Percentiles rank a stretch among this genome's conserved stretches.
Conservation (phyloP, 2,329 filamentous ascomycete species). For the Nemania sp. region DNA sequence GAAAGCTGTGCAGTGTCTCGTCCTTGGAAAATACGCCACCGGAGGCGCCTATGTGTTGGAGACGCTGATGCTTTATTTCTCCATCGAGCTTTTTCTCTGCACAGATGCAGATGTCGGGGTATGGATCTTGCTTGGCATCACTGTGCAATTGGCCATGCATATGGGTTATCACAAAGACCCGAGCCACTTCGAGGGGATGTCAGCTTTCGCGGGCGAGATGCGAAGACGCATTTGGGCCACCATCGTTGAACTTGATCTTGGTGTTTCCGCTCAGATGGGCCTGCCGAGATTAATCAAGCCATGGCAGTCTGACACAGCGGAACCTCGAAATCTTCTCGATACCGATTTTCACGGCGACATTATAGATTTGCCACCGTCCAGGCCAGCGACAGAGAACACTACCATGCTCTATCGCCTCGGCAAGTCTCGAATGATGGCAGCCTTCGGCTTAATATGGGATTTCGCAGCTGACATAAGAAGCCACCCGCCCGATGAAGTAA, state of each 20-base stretch:
- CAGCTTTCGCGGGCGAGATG: slow-evolving; percentile 49
- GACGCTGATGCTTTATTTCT: slow-evolving; percentile 42
- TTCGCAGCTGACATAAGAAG: slow-evolving; percentile 23
- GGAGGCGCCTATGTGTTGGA: slow-evolving; percentile 47
- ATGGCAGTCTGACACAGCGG: slow-evolving; percentile 45
- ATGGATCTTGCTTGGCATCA: slow-evolving; percentile 41
- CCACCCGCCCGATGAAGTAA: slow-evolving; percentile 30
- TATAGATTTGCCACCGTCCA: slow-evolving; percentile 42
- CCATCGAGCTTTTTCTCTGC: slow-evolving; percentile 36
- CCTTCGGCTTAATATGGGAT: slow-evolving; percentile 36
- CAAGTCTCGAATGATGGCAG: slow-evolving; percentile 32
- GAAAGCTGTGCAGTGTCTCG: slow-evolving; percentile 42
- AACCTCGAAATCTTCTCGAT: slow-evolving; percentile 50
- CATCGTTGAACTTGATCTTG: slow-evolving; percentile 46
- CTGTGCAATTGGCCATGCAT: slow-evolving; percentile 43
- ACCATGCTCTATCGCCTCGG: slow-evolving; percentile 32
- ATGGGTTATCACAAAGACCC: slow-evolving; percentile 52
- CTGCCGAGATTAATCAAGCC: slow-evolving; percentile 48
- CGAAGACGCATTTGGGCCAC: slow-evolving; percentile 48
- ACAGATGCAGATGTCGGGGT: slow-evolving; percentile 40
- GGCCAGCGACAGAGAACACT: slow-evolving; percentile 38
- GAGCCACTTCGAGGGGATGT: slow-evolving; percentile 45
- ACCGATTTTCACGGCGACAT: slow-evolving; percentile 45
- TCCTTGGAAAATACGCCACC: slow-evolving; percentile 45
- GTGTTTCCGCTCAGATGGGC: slow-evolving; percentile 50